phyloP scores from a whole-genome alignment of 306 rosid species.

The Sophora flavescens region DNA sequence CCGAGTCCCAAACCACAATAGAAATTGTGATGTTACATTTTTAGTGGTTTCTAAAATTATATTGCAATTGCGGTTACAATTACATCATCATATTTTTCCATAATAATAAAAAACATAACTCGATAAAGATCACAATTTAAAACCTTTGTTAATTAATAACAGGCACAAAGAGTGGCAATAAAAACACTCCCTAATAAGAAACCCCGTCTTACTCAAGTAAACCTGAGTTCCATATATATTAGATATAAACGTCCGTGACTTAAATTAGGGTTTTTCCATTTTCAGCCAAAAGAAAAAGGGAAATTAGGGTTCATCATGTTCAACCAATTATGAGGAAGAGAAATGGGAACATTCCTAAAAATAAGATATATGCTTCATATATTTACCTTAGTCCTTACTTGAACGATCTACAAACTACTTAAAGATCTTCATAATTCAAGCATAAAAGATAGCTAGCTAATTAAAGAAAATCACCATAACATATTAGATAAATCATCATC shows the following conservation, averaged over 20 bases:
- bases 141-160: too few relatives aligned
- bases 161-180: too few relatives aligned
- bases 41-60: too few relatives aligned
- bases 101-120: too few relatives aligned
- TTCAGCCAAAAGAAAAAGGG: background rate
- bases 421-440: constrained; percentile 25
- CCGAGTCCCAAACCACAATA: too few relatives aligned
- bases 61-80: too few relatives aligned
- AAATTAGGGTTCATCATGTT: constrained; percentile 50
- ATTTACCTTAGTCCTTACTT: constrained; percentile 36
- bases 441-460: background rate
- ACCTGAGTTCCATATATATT: constrained; percentile 13
- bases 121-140: too few relatives aligned
- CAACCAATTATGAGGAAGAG: background rate
- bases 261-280: constrained; percentile 47
- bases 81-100: too few relatives aligned
- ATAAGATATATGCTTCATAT: constrained; percentile 42
- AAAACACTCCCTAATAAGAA: constrained; percentile 12
- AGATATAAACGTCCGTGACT: constrained; percentile 7
- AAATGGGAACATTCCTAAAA: background rate
- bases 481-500: constrained; percentile 43
- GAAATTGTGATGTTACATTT: too few relatives aligned
- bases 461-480: background rate
- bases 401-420: constrained; percentile 38
- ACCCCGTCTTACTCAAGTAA: constrained; percentile 29